Percentiles rank a stretch among this genome's conserved stretches.
Conservation (phyloP, 169 alveolate genomes). For the Cryptosporidium meleagridis region DNA sequence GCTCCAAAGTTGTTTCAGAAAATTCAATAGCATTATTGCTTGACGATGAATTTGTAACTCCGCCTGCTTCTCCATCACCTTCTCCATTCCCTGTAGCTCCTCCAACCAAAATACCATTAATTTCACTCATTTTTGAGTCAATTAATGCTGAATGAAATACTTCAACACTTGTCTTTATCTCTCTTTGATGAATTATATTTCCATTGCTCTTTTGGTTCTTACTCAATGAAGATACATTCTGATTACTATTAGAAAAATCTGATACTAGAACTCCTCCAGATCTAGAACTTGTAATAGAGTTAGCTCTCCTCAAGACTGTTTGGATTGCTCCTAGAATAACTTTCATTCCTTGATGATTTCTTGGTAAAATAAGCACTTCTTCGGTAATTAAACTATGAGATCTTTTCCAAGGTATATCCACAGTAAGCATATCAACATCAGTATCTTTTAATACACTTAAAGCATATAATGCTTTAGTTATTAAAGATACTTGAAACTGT, state of each 20-base stretch:
- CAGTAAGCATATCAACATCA: slow-evolving; percentile 67
- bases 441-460: slow-evolving; percentile 64
- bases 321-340: slow-evolving; percentile 38
- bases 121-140: neutral
- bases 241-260: neutral
- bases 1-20: slow-evolving; percentile 43
- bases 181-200: neutral
- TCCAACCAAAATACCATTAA: neutral
- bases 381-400: slow-evolving; percentile 37
- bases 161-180: neutral
- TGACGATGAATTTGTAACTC: neutral
- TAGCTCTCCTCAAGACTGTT: slow-evolving; percentile 30
- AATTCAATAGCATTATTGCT: neutral
- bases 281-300: slow-evolving; percentile 9
- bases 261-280: neutral
- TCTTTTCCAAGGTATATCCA: slow-evolving; percentile 76
- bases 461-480: slow-evolving; percentile 75
- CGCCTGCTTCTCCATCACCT: neutral
- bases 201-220: neutral
- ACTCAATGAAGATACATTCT: neutral
- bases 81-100: slow-evolving; percentile 2
- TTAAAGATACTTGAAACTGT: slow-evolving; percentile 77
- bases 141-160: neutral
- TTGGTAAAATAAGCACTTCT: slow-evolving; percentile 45
- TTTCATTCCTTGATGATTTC: slow-evolving; percentile 63